Evolutionary conservation across 2,329 filamentous ascomycete species (phyloP).

Genomic region (Verticillium isaacii): DNA sequence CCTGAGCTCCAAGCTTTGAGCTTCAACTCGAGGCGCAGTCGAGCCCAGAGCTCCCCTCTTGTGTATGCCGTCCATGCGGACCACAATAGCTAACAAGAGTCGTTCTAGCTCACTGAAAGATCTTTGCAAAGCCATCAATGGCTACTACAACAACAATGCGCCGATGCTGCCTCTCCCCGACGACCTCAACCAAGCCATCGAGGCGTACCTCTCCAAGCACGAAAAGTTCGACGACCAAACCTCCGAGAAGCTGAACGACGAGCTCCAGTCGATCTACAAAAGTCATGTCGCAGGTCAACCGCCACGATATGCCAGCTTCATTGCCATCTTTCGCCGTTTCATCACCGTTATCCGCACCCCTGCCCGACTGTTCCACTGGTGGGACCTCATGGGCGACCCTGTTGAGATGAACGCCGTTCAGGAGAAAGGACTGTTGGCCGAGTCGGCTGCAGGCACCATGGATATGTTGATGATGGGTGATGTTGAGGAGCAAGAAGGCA

Average conservation of each 20-base stretch:
- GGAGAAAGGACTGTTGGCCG: constrained; percentile 48
- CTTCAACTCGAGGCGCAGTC: not conserved
- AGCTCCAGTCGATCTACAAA: constrained; percentile 63
- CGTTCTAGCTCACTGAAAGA: constrained; percentile 52
- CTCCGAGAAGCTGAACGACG: constrained; percentile 69
- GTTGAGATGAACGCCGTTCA: constrained; percentile 27
- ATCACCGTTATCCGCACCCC: constrained; percentile 60
- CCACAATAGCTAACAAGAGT: constrained; percentile 1
- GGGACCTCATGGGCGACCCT: constrained; percentile 57
- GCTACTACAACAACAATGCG: constrained; percentile 36
- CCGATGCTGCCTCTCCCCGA: constrained; percentile 60
- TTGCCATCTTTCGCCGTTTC: constrained; percentile 60
- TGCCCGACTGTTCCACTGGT: constrained; percentile 65
- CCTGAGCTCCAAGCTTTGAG: not conserved
- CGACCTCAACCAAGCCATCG: constrained; percentile 57
- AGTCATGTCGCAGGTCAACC: constrained; percentile 55
- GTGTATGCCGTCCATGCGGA: not conserved
- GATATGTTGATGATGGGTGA: constrained; percentile 60
- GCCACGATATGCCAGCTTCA: constrained; percentile 60
- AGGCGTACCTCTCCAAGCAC: constrained; percentile 64
- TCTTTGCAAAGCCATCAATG: constrained; percentile 51
- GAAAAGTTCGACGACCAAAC: constrained; percentile 62
- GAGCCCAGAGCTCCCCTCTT: not conserved
- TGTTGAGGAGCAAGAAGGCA: constrained; percentile 45
- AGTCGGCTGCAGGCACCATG: constrained; percentile 60